phyloP scores from a whole-genome alignment of 768 basidiomycete species.

The Mycena venus region DNA sequence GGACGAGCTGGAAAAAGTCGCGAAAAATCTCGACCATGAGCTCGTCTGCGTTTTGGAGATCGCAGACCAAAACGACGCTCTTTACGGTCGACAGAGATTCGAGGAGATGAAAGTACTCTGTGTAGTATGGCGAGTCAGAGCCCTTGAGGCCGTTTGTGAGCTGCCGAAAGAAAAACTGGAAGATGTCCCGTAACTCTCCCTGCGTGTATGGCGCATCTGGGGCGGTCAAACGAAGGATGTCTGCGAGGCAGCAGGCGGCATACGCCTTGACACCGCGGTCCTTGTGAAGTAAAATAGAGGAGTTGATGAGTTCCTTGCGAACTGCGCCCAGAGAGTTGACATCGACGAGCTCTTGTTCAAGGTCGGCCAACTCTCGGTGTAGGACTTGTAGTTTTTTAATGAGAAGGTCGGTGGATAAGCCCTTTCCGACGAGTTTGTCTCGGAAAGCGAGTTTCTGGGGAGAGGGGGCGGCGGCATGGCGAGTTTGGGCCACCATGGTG shows the following conservation, averaged over 20 bases:
- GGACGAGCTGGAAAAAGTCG: slow-evolving; percentile 84
- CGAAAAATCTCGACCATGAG: slow-evolving; percentile 88
- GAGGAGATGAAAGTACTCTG: slow-evolving; percentile 94
- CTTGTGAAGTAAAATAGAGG: slow-evolving; percentile 90
- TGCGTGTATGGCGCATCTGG: slow-evolving; percentile 97
- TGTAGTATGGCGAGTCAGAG: slow-evolving; percentile 86
- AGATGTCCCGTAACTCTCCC: slow-evolving; percentile 92
- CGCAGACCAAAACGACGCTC: slow-evolving; percentile 93
- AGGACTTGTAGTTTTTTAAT: slow-evolving; percentile 88
- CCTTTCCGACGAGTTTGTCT: slow-evolving; percentile 86
- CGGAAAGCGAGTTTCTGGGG: slow-evolving; percentile 79
- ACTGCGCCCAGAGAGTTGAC: slow-evolving; percentile 74
- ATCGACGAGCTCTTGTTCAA: slow-evolving; percentile 93
- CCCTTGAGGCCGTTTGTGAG: slow-evolving; percentile 81
- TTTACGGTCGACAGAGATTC: slow-evolving; percentile 95
- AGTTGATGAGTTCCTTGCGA: slow-evolving; percentile 84
- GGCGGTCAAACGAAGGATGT: slow-evolving; percentile 93
- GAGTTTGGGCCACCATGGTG: slow-evolving; percentile 82
- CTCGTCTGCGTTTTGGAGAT: slow-evolving; percentile 89
- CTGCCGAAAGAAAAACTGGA: slow-evolving; percentile 95
- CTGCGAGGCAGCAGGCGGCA: slow-evolving; percentile 93
- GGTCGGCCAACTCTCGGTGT: slow-evolving; percentile 80
- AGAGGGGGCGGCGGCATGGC: slow-evolving; percentile 65
- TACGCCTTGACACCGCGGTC: slow-evolving; percentile 97
- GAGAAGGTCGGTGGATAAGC: slow-evolving; percentile 82